Base-by-base conservation (phyloP, 768 basidiomycete genomes). In the Neoboletus brunneissimus region DNA sequence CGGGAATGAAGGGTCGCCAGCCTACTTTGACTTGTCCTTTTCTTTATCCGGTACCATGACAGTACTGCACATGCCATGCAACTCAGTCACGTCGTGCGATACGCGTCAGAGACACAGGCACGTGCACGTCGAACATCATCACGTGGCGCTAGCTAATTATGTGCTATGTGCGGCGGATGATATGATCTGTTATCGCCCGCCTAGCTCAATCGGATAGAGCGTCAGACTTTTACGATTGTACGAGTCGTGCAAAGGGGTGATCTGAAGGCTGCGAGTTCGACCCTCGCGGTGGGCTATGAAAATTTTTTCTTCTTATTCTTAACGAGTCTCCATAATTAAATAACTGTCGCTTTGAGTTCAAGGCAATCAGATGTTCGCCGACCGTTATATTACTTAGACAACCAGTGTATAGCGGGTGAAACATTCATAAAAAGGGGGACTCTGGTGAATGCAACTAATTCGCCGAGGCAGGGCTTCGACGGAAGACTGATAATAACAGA, bases 241-340 rank as follows among this genome's bases (percentile, higher is more conserved):
- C 69, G 34, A 62, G 56, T 64, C 53, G 63, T 65, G 51, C 67
- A 70, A 67, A 63, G 79, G 76, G 78, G 79, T 57, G 51, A 86
- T 87, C 85, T 87, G 83, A 87, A 87, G 85, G 85, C 82, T 87
- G 85, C 85, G 85, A 84, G 85, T 87, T 87, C 85, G 85, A 87
- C 79, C 85, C 85, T 84, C 85, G 85, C 85, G 85, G 83, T 85
- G 85, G 85, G 84, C 85, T 86, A 83, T 22, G 2, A 3, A n/a
- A n/a, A 27, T 27, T 27, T 22, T 42, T 42, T 42, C 23, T 23
- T 16, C 34, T 5, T 34, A 6, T 15, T 37, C 18, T n/a, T 38
- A 10, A 10, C 18, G 9, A 4, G 10, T n/a, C 18, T 16, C 23
- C 5, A 25, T 23, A 16, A 4, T 43, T 16, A 29, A 41, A 22